Percentiles rank a stretch among this genome's conserved stretches.
phyloP scores from a whole-genome alignment of 2,329 filamentous ascomycete species.

The Dactylella cylindrospora region DNA sequence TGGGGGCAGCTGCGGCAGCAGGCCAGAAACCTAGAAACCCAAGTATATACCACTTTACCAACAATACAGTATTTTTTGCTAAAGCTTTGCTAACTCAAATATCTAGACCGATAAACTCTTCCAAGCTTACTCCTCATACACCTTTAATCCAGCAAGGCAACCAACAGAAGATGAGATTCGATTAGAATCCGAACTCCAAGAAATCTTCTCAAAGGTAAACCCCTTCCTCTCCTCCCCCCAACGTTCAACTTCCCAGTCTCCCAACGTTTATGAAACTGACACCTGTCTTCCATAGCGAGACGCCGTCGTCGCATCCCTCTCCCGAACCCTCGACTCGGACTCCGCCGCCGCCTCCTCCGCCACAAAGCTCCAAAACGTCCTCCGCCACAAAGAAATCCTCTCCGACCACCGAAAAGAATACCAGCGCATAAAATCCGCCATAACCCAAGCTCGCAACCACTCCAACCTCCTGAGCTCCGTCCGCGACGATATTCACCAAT shows the following conservation, averaged over 20 bases:
- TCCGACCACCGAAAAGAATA: constrained; percentile 83
- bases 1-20: constrained; percentile 96
- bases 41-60: constrained; percentile 61
- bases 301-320: constrained; percentile 74
- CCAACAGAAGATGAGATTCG: constrained; percentile 80
- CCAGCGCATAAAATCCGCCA: constrained; percentile 68
- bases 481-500: constrained; percentile 86
- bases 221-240: background rate
- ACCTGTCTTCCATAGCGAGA: constrained; percentile 66
- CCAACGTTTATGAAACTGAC: constrained; percentile 5
- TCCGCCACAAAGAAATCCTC: constrained; percentile 86
- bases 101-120: constrained; percentile 53
- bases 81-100: constrained; percentile 4
- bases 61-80: background rate
- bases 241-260: constrained; percentile 20
- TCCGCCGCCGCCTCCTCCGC: constrained; percentile 81
- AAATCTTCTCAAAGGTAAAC: constrained; percentile 81
- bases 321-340: constrained; percentile 90
- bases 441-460: constrained; percentile 77
- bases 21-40: constrained; percentile 81
- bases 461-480: constrained; percentile 89
- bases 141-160: constrained; percentile 73
- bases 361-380: constrained; percentile 94
- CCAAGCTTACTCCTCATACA: constrained; percentile 83
- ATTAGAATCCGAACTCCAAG: constrained; percentile 78